Evolutionary conservation across 371 early-diverging fungal species (phyloP).

Genomic region (Apophysomyces trapeziformis): DNA sequence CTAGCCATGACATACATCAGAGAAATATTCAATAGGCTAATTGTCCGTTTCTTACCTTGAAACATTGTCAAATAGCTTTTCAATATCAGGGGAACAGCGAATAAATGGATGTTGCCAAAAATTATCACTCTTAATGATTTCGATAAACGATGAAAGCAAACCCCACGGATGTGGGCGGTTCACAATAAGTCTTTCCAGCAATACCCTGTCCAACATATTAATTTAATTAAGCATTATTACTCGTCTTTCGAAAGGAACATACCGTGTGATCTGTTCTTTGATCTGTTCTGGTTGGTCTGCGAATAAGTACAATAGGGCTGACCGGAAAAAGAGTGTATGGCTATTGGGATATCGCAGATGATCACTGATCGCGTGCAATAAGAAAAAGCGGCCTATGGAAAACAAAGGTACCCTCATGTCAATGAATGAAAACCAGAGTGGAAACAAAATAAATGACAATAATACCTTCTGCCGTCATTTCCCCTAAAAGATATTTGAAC

Average conservation of each 20-base stretch:
- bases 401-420: neutral
- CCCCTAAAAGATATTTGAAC: conserved; percentile 74
- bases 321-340: conserved; percentile 92
- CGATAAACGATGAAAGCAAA: conserved; percentile 94
- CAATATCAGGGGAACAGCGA: conserved; percentile 68
- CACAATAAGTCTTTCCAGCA: conserved; percentile 95
- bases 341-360: conserved; percentile 96
- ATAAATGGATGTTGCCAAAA: conserved; percentile 83
- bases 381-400: conserved; percentile 75
- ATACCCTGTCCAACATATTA: conserved; percentile 55
- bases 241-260: conserved; percentile 27
- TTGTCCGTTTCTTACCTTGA: conserved; percentile 41
- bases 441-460: too few relatives aligned
- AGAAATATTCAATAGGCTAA: neutral
- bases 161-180: conserved; percentile 99
- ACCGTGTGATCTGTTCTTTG: conserved; percentile 90
- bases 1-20: neutral
- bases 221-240: neutral
- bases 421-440: neutral
- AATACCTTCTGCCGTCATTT: conserved; percentile 78
- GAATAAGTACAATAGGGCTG: conserved; percentile 79
- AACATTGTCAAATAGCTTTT: conserved; percentile 69
- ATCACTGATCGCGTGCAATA: conserved; percentile 91
- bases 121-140: conserved; percentile 85
- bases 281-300: conserved; percentile 74